Percentiles rank a stretch among this genome's conserved stretches.
Conservation (phyloP, 495 filamentous ascomycete genomes). For the Penicillium roqueforti region DNA sequence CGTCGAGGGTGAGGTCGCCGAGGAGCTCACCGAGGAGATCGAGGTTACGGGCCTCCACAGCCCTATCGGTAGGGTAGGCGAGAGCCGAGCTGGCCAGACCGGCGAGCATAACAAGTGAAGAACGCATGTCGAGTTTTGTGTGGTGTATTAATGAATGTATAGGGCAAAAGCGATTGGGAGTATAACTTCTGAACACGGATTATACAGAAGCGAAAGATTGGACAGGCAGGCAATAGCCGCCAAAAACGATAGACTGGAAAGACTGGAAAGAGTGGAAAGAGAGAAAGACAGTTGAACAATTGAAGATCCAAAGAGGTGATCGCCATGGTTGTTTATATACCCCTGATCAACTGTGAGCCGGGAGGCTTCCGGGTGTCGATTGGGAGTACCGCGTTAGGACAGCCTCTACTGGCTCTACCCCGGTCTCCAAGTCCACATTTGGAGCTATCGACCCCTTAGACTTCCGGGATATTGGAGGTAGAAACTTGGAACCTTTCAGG, state of each 20-base stretch:
- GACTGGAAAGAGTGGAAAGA: conserved; percentile 20
- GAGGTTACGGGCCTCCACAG: conserved; percentile 31
- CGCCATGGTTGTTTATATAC: conserved; percentile 40
- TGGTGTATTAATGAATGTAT: conserved; percentile 22
- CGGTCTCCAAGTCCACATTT: conserved; percentile 26
- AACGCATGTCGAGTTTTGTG: conserved; percentile 34
- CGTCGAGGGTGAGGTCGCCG: conserved; percentile 15
- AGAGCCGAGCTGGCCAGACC: conserved; percentile 35
- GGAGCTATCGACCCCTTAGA: conserved; percentile 22
- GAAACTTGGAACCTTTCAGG: conserved; percentile 20
- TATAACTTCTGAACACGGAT: conserved; percentile 7
- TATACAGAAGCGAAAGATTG: conserved; percentile 14
- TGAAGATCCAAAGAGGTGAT: conserved; percentile 22
- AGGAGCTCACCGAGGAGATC: conserved; percentile 20
- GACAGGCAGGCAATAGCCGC: conserved; percentile 15
- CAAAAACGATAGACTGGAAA: conserved; percentile 40
- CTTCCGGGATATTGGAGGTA: conserved; percentile 17
- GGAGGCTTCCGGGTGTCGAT: conserved; percentile 8
- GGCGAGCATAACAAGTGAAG: conserved; percentile 37
- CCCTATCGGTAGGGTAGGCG: conserved; percentile 30
- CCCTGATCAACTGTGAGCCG: conserved; percentile 25
- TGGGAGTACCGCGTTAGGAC: conserved; percentile 1
- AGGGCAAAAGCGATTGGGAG: conserved; percentile 5
- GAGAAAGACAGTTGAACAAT: conserved; percentile 23
- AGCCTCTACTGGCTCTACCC: conserved; percentile 16